These are phyloP conservation scores for Monilinia aucupariae DNA, from an alignment of 2,329 filamentous ascomycete species.

Conservation along the genomic window DNA sequence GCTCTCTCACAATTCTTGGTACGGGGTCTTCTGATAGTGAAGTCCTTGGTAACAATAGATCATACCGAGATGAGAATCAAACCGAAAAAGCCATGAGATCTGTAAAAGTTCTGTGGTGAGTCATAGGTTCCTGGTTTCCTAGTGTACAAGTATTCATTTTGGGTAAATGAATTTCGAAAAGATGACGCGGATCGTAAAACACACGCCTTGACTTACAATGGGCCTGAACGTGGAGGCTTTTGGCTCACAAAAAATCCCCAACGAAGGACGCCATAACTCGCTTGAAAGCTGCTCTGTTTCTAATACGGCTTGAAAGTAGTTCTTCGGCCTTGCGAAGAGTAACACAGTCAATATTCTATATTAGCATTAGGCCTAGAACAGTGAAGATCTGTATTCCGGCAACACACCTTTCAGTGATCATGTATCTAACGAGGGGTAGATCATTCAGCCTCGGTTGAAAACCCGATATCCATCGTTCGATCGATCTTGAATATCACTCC, in stretches of 20 bases:
- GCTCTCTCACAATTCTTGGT: background rate
- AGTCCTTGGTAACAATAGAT: background rate
- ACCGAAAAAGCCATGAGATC: constrained; percentile 7
- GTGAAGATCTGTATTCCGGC: background rate
- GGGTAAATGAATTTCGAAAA: background rate
- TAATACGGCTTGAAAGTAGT: background rate
- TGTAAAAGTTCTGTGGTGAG: background rate
- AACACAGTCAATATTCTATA: background rate
- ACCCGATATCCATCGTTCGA: background rate
- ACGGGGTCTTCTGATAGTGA: constrained; percentile 1
- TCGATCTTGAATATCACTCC: constrained; percentile 27
- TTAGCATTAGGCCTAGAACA: background rate
- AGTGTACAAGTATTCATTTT: background rate
- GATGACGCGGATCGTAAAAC: background rate
- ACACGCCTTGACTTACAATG: background rate
- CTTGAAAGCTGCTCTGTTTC: background rate
- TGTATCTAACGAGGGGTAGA: background rate
- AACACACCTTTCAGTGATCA: constrained; percentile 2
- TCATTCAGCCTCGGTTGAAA: background rate
- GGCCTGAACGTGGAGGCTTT: background rate
- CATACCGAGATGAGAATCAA: constrained; percentile 1
- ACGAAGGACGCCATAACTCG: background rate
- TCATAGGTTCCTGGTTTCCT: background rate
- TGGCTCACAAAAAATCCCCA: background rate
- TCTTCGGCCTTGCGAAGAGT: background rate